These are phyloP conservation scores for Intubia oerlemansii DNA, from an alignment of 2,329 filamentous ascomycete genomes.

Conservation along the genomic window DNA sequence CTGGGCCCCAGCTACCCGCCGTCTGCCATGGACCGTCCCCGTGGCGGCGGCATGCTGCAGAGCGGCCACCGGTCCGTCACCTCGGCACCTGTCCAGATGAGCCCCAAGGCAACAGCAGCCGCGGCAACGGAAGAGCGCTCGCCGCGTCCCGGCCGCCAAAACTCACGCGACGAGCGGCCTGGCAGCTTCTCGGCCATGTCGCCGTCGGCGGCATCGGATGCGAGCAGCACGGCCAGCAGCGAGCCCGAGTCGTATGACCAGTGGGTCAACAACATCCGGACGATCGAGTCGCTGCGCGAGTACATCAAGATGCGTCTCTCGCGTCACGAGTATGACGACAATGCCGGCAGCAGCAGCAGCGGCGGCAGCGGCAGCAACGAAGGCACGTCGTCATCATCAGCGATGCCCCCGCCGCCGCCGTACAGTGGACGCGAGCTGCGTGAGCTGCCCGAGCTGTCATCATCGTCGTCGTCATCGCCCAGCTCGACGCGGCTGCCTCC, in stretches of 20 bases:
- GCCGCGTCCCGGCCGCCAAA: no score
- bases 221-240: conserved; percentile 25
- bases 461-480: no score
- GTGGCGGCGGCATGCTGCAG: conserved; percentile 47
- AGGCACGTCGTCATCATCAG: no score
- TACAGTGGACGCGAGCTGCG: conserved; percentile 5
- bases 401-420: background rate
- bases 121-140: conserved; percentile 2
- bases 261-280: conserved; percentile 45
- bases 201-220: conserved; percentile 32
- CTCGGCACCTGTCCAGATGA: no score
- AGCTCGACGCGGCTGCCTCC: conserved; percentile 6
- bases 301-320: conserved; percentile 36
- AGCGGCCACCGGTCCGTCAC: no score
- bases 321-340: conserved; percentile 30
- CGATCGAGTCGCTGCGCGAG: conserved; percentile 38
- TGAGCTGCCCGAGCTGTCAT: conserved; percentile 13
- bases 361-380: no score
- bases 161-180: no score
- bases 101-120: conserved; percentile 15
- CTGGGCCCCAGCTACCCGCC: conserved; percentile 48
- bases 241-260: conserved; percentile 40
- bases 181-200: no score
- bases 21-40: conserved; percentile 39
- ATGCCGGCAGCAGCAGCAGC: no score